These are phyloP conservation scores for Xerocomellus amylosporus DNA, from an alignment of 768 basidiomycete species.

Conservation along the genomic window DNA sequence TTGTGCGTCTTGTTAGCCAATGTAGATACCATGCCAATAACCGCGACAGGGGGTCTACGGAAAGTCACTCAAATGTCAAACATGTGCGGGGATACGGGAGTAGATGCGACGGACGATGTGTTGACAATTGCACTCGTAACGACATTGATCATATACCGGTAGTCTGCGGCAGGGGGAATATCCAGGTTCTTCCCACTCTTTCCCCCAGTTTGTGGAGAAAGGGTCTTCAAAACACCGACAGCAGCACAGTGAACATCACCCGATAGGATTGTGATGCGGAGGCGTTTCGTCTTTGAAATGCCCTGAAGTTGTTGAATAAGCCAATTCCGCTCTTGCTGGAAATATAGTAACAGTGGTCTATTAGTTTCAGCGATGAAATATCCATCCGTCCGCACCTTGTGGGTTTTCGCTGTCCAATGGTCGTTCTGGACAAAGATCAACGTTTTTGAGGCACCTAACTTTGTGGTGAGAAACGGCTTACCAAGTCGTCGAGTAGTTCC, in stretches of 20 bases:
- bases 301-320: slow-evolving; percentile 77
- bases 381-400: slow-evolving; percentile 52
- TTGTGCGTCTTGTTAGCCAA: slow-evolving; percentile 80
- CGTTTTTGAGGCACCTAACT: slow-evolving; percentile 24
- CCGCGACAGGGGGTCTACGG: slow-evolving; percentile 57
- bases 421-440: slow-evolving; percentile 76
- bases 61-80: not conserved
- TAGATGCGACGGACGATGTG: slow-evolving; percentile 64
- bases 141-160: slow-evolving; percentile 89
- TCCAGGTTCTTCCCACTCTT: slow-evolving; percentile 41
- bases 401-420: slow-evolving; percentile 83
- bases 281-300: slow-evolving; percentile 56
- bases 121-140: slow-evolving; percentile 94
- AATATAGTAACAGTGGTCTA: not conserved
- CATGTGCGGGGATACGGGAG: not conserved
- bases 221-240: slow-evolving; percentile 73
- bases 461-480: slow-evolving; percentile 30
- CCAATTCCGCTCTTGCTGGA: slow-evolving; percentile 87
- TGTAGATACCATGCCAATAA: slow-evolving; percentile 76
- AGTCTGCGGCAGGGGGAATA: slow-evolving; percentile 56
- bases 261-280: slow-evolving; percentile 81
- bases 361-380: not conserved
- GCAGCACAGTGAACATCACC: slow-evolving; percentile 95
- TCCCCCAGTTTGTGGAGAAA: slow-evolving; percentile 35
- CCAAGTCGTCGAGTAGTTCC: slow-evolving; percentile 91